Evolutionary conservation across 768 basidiomycete species (phyloP).

Genomic region (Pleurotus sapidus): DNA sequence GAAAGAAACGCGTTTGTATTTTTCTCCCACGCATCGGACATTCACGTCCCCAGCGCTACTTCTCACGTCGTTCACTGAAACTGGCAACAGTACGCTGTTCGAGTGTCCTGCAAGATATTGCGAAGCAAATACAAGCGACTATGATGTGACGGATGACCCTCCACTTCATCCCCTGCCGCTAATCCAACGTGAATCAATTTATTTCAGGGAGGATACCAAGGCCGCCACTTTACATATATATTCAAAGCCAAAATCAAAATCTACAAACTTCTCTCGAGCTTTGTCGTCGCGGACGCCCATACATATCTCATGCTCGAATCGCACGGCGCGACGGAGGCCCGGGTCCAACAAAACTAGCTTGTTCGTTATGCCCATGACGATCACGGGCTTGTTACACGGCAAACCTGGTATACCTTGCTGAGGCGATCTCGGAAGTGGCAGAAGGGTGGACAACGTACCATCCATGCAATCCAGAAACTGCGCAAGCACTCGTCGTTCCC

Average conservation of each 20-base stretch:
- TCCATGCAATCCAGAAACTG: slow-evolving; percentile 99
- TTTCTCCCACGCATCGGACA: too few relatives aligned
- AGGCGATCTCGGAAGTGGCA: not conserved
- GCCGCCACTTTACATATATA: too few relatives aligned
- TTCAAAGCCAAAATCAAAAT: too few relatives aligned
- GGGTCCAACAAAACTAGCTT: slow-evolving; percentile 93
- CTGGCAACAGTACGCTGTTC: slow-evolving; percentile 58
- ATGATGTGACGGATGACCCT: too few relatives aligned
- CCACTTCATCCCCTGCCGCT: too few relatives aligned
- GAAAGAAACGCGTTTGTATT: too few relatives aligned
- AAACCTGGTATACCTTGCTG: slow-evolving; percentile 55
- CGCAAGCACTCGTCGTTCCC: slow-evolving; percentile 96
- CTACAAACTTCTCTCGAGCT: slow-evolving; percentile 79
- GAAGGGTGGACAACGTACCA: slow-evolving; percentile 47
- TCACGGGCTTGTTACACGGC: slow-evolving; percentile 91
- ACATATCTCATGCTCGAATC: slow-evolving; percentile 97
- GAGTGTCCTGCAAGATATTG: too few relatives aligned
- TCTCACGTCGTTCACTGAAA: too few relatives aligned
- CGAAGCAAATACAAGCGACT: too few relatives aligned
- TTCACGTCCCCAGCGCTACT: too few relatives aligned
- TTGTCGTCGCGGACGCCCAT: slow-evolving; percentile 96
- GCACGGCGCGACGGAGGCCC: slow-evolving; percentile 86
- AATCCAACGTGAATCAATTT: too few relatives aligned
- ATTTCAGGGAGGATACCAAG: too few relatives aligned
- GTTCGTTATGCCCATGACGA: slow-evolving; percentile 96